Conservation (phyloP, 371 early-diverging fungal genomes). For the Lichtheimia hyalospora region DNA sequence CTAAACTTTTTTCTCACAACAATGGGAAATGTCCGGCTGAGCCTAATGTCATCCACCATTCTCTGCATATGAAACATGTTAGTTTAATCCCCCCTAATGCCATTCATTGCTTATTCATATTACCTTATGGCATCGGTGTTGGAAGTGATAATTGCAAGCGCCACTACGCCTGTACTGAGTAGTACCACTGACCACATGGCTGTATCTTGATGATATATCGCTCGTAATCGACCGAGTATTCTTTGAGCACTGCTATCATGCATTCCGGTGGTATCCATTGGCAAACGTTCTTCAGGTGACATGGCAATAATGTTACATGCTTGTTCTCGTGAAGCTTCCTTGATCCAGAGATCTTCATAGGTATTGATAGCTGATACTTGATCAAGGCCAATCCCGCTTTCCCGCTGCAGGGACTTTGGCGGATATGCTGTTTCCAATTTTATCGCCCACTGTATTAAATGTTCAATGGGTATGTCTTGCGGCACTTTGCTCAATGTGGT, state of each 20-base stretch:
- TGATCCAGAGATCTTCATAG: conserved; percentile 34
- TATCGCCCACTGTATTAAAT: conserved; percentile 35
- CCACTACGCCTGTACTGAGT: conserved; percentile 4
- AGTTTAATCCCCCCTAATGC: not conserved
- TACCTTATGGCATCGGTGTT: not conserved
- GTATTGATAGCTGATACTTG: conserved; percentile 21
- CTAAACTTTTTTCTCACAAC: no score
- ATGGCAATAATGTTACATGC: conserved; percentile 1
- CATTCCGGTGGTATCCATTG: not conserved
- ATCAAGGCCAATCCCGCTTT: conserved; percentile 3
- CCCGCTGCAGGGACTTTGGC: not conserved
- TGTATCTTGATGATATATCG: not conserved
- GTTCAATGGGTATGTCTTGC: conserved; percentile 40
- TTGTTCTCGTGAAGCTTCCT: not conserved
- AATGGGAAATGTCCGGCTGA: no score
- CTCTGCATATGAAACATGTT: no score
- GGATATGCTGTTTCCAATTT: conserved; percentile 38
- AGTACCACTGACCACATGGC: conserved; percentile 3
- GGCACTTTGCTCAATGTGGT: conserved; percentile 33
- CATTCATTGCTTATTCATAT: not conserved
- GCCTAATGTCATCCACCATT: no score
- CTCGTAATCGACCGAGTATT: conserved; percentile 1
- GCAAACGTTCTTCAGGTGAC: conserved; percentile 1
- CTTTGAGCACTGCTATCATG: not conserved
- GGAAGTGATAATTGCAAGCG: conserved; percentile 5